Evolutionary conservation across 495 filamentous ascomycete species (phyloP), one percentile per base, ranked within the genome.

Genomic region (Penicillium diatomitis): DNA sequence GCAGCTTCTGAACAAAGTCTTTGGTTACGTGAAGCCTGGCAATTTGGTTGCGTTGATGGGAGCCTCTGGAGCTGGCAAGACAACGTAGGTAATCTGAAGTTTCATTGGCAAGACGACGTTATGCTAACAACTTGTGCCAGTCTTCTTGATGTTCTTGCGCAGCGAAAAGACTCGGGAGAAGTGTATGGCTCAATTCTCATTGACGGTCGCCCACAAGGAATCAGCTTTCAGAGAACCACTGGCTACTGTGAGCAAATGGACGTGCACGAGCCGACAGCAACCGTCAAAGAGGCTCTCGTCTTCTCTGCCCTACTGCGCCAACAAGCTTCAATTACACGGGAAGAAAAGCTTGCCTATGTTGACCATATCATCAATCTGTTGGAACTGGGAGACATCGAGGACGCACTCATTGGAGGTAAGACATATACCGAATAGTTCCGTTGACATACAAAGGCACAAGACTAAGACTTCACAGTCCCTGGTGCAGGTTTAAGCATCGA

Each of bases 191-290:
- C 69, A 0, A 72, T 77, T 35, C 45, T 73, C 11, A 74, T 77
- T 31, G 71, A 75, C 35, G 73, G 73, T 1, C 61, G 61, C 2
- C 71, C 71, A 7, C 68, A 73, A 20, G 67, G 66, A 3, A 57
- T 75, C 35, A 68, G 62, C 47, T 77, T 76, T 52, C 72, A 76
- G 49, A 74, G 88, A 37, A 82, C 82, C 4, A 91, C 87, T 0
- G 79, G 80, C 4, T 92, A 90, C 56, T 88, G 85, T 11, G 85
- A 94, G 55, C 88, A 94, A 56, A 76, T 85, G 54, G 88, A 94
- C 62, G 76, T 89, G 6, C 88, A 90, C 56, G 86, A 89, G 46
- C 54, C 46, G 4, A 73, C 64, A 2, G 67, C 72, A 0, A 76
- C 74, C 0, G 68, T 78, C 5, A 52, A 61, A 46, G 74, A 76